phyloP scores from a whole-genome alignment of 768 basidiomycete genomes.

The Boletus fagicola region DNA sequence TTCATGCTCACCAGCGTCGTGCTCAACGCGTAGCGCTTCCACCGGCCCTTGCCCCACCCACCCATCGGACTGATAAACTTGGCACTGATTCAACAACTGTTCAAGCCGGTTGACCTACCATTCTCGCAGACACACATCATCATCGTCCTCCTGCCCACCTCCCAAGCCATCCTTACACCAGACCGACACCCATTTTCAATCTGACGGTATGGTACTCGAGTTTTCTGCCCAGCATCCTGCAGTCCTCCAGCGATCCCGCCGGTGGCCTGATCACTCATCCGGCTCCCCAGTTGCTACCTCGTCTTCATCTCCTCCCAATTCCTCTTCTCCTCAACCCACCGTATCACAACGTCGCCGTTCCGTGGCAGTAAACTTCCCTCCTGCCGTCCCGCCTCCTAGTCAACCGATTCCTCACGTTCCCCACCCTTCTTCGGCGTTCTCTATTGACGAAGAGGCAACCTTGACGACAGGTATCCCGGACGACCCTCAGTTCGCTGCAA shows the following conservation, averaged over 20 bases:
- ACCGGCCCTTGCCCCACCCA: not conserved
- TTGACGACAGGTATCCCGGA: constrained; percentile 26
- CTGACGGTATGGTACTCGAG: constrained; percentile 30
- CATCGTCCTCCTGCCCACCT: not conserved
- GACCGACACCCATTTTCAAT: constrained; percentile 1
- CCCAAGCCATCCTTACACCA: not conserved
- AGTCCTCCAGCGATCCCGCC: constrained; percentile 32
- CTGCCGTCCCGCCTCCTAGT: constrained; percentile 68
- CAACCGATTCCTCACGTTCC: constrained; percentile 74
- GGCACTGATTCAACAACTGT: constrained; percentile 15
- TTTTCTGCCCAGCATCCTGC: constrained; percentile 29
- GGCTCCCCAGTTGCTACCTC: constrained; percentile 27
- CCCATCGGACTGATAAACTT: constrained; percentile 15
- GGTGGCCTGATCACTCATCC: constrained; percentile 32
- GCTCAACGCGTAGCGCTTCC: constrained; percentile 10
- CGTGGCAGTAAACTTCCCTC: constrained; percentile 59
- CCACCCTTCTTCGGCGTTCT: constrained; percentile 22
- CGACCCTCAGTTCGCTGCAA: constrained; percentile 30
- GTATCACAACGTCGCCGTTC: constrained; percentile 60
- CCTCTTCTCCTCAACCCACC: constrained; percentile 32
- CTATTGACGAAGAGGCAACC: constrained; percentile 20
- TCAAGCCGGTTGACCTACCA: constrained; percentile 1
- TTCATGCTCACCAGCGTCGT: constrained; percentile 12
- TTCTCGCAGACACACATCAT: constrained; percentile 2
- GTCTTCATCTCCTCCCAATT: constrained; percentile 33